phyloP scores from a whole-genome alignment of 2,329 filamentous ascomycete species.

The Phoma sp. region DNA sequence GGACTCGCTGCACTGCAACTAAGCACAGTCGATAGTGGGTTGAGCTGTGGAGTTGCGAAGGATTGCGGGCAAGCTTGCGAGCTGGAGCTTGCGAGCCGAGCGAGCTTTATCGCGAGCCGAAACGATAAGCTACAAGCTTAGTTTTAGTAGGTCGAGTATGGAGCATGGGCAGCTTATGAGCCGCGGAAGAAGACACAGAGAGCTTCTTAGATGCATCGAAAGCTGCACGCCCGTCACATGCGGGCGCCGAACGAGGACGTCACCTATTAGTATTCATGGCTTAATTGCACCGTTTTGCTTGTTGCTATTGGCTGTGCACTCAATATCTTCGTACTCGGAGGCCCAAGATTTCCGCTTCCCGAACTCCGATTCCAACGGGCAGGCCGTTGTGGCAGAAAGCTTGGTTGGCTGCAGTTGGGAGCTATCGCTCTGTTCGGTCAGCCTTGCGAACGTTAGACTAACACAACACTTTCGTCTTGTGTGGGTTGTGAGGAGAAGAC shows the following conservation, averaged over 20 bases:
- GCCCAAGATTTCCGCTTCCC: conserved; percentile 1
- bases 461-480: too few relatives aligned
- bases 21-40: not conserved
- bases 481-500: too few relatives aligned
- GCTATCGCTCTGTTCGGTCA: not conserved
- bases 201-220: not conserved
- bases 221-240: conserved; percentile 17
- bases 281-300: too few relatives aligned
- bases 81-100: too few relatives aligned
- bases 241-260: not conserved
- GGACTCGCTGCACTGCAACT: too few relatives aligned
- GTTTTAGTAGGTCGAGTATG: too few relatives aligned
- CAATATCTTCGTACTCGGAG: not conserved
- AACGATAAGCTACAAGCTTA: too few relatives aligned
- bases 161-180: too few relatives aligned
- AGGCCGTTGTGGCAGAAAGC: conserved; percentile 7
- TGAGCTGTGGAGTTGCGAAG: not conserved
- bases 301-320: too few relatives aligned
- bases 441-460: not conserved
- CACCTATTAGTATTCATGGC: not conserved
- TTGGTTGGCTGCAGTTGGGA: not conserved
- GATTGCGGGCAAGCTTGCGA: not conserved
- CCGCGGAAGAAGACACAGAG: too few relatives aligned
- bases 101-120: too few relatives aligned
- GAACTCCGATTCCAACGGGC: not conserved